Percentiles rank a stretch among this genome's conserved stretches.
phyloP scores from a whole-genome alignment of 345 rosid genomes.

The Bretschneidera sinensis region DNA sequence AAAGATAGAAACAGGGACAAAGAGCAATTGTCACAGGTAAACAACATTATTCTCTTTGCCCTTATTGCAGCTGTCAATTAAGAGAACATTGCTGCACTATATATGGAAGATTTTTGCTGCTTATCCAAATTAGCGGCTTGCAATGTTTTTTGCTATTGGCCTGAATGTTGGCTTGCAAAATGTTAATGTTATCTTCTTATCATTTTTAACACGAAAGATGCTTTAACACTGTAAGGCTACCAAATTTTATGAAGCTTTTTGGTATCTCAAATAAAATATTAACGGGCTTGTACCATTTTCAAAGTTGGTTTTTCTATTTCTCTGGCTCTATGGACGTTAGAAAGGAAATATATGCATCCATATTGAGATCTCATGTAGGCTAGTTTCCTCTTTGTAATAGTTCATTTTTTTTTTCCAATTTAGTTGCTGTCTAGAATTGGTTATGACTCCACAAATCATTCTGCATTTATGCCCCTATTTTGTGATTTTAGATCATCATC shows the following conservation, averaged over 20 bases:
- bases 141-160: too few species aligned
- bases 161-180: too few species aligned
- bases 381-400: not conserved
- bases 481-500: not conserved
- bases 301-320: not conserved
- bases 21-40: conserved; percentile 79
- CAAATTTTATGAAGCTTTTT: not conserved
- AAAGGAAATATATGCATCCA: not conserved
- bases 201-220: too few species aligned
- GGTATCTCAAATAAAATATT: too few species aligned
- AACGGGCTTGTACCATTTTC: not conserved
- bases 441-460: not conserved
- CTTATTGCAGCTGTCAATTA: not conserved
- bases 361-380: not conserved
- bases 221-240: not conserved
- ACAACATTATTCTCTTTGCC: not conserved
- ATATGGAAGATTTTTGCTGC: not conserved
- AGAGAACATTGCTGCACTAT: not conserved
- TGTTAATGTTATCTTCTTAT: too few species aligned
- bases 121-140: not conserved
- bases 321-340: not conserved
- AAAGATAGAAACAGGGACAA: conserved; percentile 53
- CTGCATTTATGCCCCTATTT: not conserved
- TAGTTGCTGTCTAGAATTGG: not conserved
- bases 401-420: too few species aligned